These are phyloP conservation scores for Capsella rubella DNA, from an alignment of 441 rosid genomes.

Conservation along the genomic window DNA sequence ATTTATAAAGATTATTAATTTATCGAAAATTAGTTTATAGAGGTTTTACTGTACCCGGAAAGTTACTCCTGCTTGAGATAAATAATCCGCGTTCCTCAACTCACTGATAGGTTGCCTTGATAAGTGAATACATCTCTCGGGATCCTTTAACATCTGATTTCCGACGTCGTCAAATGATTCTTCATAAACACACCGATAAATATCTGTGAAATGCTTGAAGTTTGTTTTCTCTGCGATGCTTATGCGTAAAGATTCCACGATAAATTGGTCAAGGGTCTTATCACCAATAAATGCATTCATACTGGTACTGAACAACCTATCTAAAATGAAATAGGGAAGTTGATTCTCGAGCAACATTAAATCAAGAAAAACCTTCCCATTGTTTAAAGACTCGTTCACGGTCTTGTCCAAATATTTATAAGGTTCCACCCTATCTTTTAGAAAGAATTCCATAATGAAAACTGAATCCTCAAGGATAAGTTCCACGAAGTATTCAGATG, in stretches of 20 bases:
- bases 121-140: background rate
- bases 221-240: background rate
- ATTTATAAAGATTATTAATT: no score
- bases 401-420: no score
- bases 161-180: background rate
- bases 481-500: background rate
- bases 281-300: no score
- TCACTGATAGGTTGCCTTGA: background rate
- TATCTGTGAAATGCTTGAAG: slow-evolving; percentile 23
- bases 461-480: background rate
- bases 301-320: background rate
- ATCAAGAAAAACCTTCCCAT: background rate
- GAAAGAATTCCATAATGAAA: slow-evolving; percentile 9
- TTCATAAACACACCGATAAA: slow-evolving; percentile 10
- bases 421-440: background rate
- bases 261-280: no score
- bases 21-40: no score
- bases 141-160: no score
- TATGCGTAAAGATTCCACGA: background rate
- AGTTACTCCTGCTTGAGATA: background rate
- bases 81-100: background rate
- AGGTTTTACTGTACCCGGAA: no score
- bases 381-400: no score
- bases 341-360: slow-evolving; percentile 22
- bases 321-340: slow-evolving; percentile 21